Conservation (phyloP, 148 eudicot species). For the Rhododendron simsii region DNA sequence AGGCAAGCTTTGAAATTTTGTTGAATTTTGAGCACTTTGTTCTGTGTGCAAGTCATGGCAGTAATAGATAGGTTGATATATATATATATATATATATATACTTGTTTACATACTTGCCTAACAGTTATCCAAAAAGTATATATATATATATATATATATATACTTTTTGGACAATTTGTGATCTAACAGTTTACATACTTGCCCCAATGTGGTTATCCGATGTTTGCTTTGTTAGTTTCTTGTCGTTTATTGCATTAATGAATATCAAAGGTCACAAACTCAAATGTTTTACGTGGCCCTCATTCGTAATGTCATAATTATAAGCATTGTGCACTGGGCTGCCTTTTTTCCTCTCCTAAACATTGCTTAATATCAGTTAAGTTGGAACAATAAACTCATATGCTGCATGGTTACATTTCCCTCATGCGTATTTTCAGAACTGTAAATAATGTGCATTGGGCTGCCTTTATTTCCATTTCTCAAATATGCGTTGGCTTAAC, state of each 20-base stretch:
- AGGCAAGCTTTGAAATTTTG: neutral
- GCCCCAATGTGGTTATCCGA: neutral
- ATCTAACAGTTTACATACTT: neutral
- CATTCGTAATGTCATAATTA: neutral
- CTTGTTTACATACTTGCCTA: no score
- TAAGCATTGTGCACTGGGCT: neutral
- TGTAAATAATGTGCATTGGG: neutral
- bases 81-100: neutral
- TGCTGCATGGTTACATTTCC: neutral
- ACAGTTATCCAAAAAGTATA: no score
- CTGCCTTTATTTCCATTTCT: neutral
- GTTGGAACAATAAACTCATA: neutral
- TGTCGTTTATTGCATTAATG: neutral
- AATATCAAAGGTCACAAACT: neutral
- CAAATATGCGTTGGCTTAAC: neutral
- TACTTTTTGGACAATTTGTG: neutral
- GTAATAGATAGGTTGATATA: neutral
- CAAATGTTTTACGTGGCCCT: neutral
- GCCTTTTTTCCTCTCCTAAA: neutral
- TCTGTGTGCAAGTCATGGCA: neutral
- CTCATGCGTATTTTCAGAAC: neutral
- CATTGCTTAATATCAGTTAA: neutral
- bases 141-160: no score
- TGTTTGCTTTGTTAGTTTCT: neutral
- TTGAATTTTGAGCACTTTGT: neutral